Evolutionary conservation across 371 early-diverging fungal species (phyloP).

Genomic region (Lichtheimia ornata): DNA sequence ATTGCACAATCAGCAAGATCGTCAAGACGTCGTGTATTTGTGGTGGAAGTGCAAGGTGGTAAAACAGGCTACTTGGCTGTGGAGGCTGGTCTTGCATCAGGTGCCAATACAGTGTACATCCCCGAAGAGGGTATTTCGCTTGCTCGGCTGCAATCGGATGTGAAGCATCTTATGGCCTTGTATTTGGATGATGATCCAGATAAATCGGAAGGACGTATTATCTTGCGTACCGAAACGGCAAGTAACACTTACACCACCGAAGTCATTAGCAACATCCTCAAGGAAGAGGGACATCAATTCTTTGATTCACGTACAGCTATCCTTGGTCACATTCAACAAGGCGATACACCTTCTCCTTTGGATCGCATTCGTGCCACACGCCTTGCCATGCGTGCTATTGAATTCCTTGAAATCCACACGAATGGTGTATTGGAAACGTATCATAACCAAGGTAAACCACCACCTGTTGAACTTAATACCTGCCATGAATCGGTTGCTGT

Average conservation of each 20-base stretch:
- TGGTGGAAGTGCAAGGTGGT: conserved; percentile 98
- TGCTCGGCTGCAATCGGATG: conserved; percentile 80
- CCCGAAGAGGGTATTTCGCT: conserved; percentile 93
- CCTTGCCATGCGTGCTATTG: conserved; percentile 75
- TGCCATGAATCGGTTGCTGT: conserved; percentile 71
- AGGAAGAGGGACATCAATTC: conserved; percentile 87
- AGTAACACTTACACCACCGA: conserved; percentile 90
- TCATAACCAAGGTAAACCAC: conserved; percentile 14
- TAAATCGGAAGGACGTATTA: conserved; percentile 49
- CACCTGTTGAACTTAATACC: conserved; percentile 65
- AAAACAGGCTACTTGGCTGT: conserved; percentile 95
- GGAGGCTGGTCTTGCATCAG: conserved; percentile 88
- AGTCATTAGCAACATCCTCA: conserved; percentile 88
- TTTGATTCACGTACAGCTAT: conserved; percentile 94
- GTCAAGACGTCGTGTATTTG: conserved; percentile 93
- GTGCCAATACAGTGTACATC: conserved; percentile 95
- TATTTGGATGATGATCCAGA: conserved; percentile 74
- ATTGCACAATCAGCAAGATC: conserved; percentile 92
- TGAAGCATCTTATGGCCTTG: conserved; percentile 73
- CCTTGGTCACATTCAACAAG: conserved; percentile 98
- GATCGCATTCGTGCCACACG: conserved; percentile 95
- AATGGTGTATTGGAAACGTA: conserved; percentile 27
- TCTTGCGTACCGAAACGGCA: conserved; percentile 77
- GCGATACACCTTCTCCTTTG: conserved; percentile 93
- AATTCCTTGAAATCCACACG: conserved; percentile 58